phyloP scores from a whole-genome alignment of 1,139 yeast genomes.

The Candida sp. region DNA sequence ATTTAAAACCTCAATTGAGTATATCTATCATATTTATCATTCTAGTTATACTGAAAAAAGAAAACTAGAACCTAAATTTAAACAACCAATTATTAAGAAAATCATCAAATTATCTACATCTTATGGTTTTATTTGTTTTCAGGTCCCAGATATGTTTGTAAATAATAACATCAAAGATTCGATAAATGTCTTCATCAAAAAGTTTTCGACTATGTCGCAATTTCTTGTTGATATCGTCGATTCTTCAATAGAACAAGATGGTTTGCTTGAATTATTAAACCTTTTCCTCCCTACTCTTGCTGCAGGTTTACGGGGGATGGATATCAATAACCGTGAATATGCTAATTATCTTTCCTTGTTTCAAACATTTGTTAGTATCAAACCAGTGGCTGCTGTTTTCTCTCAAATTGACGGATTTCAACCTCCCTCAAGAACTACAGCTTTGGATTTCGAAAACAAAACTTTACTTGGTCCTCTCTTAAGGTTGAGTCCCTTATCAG shows the following conservation, averaged over 20 bases:
- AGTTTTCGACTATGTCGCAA: slow-evolving; percentile 40
- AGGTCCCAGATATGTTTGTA: slow-evolving; percentile 64
- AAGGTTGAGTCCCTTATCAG: slow-evolving; percentile 68
- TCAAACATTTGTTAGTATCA: slow-evolving; percentile 59
- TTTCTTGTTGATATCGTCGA: slow-evolving; percentile 57
- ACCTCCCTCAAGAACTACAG: slow-evolving; percentile 40
- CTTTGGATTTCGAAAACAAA: slow-evolving; percentile 50
- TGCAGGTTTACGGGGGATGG: slow-evolving; percentile 22
- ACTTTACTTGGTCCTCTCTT: slow-evolving; percentile 79
- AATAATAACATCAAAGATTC: slow-evolving; percentile 30
- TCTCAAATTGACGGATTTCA: slow-evolving; percentile 55
- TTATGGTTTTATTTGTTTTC: slow-evolving; percentile 69
- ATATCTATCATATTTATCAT: slow-evolving; percentile 43
- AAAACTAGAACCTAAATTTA: slow-evolving; percentile 34
- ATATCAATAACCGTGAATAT: slow-evolving; percentile 46
- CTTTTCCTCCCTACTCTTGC: slow-evolving; percentile 51
- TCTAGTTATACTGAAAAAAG: slow-evolving; percentile 36
- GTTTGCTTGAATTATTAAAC: slow-evolving; percentile 56
- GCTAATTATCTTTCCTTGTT: slow-evolving; percentile 50
- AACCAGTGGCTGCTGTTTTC: slow-evolving; percentile 60
- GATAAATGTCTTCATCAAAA: slow-evolving; percentile 24
- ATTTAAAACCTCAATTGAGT: slow-evolving; percentile 37
- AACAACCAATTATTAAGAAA: slow-evolving; percentile 42
- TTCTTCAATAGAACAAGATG: slow-evolving; percentile 64
- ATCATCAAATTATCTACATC: slow-evolving; percentile 55